A percentile compares a stretch with the other conserved stretches of the same genome.
Evolutionary conservation across 495 filamentous ascomycete genomes (phyloP).

Genomic region (Ramalina intermedia): DNA sequence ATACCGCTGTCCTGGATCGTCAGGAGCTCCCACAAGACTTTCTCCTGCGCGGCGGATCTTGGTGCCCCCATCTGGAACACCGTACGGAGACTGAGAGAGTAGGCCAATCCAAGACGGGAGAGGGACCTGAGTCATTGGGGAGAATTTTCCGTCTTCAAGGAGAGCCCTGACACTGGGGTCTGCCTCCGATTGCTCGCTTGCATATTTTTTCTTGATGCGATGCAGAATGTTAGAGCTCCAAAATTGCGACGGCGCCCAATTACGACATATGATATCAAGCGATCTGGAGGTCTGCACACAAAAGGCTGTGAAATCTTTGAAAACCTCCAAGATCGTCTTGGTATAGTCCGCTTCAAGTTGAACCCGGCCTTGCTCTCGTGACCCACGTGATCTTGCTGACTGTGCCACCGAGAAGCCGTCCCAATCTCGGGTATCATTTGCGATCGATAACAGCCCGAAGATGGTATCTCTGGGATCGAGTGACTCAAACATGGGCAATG

Average conservation of each 20-base stretch:
- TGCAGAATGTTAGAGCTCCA: not conserved
- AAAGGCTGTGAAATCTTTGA: constrained; percentile 3
- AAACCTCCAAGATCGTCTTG: not conserved
- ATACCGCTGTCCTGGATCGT: not conserved
- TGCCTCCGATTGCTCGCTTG: no score
- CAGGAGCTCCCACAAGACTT: not conserved
- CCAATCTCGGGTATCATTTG: not conserved
- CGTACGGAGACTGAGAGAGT: not conserved
- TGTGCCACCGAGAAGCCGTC: no score
- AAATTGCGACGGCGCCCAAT: not conserved
- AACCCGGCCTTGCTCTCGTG: not conserved
- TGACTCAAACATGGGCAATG: not conserved
- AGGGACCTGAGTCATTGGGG: not conserved
- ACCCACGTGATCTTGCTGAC: not conserved
- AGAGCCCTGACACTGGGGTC: no score
- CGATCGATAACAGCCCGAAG: not conserved
- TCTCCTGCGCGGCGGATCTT: not conserved
- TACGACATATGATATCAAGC: constrained; percentile 4
- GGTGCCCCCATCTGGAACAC: not conserved
- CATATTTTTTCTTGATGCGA: not conserved
- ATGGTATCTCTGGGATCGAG: not conserved
- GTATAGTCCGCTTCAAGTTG: not conserved
- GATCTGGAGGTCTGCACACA: not conserved
- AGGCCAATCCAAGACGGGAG: constrained; percentile 4
- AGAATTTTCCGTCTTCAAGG: no score